phyloP scores from a whole-genome alignment of 176 grass and related monocot species.

The Oryza nivara region DNA sequence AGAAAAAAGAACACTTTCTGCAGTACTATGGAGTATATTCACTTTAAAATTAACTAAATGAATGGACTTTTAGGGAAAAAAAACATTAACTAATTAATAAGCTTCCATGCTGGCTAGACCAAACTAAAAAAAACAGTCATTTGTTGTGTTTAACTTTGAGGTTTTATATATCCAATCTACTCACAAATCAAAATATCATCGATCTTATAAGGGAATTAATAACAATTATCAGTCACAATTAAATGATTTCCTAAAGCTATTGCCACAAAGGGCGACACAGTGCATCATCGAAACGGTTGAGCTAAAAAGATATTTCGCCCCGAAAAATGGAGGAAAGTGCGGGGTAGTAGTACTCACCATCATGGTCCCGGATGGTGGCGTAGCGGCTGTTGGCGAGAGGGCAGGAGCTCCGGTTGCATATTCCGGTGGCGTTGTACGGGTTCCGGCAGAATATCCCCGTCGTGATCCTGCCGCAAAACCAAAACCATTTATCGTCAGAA shows the following conservation, averaged over 20 bases:
- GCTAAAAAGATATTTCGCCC: too few species aligned
- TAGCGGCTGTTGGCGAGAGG: constrained; percentile 94
- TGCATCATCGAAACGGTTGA: too few species aligned
- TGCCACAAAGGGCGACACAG: too few species aligned
- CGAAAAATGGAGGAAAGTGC: too few species aligned
- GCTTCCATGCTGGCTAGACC: background rate
- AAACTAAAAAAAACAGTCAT: constrained; percentile 3
- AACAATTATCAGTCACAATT: too few species aligned
- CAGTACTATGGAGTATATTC: background rate
- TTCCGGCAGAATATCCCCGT: constrained; percentile 87
- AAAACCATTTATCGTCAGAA: background rate
- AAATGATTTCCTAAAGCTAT: too few species aligned
- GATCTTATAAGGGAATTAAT: background rate
- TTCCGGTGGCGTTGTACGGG: constrained; percentile 81
- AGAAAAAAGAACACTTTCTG: background rate
- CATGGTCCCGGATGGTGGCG: constrained; percentile 84
- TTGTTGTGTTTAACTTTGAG: background rate
- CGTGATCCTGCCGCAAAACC: constrained; percentile 52
- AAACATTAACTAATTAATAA: too few species aligned
- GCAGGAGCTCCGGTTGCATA: constrained; percentile 95
- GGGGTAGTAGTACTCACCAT: too few species aligned
- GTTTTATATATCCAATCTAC: too few species aligned
- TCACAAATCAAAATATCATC: background rate
- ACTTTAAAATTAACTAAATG: background rate
- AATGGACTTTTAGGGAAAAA: too few species aligned